These are phyloP conservation scores for Pulveroboletus sp. DNA, from an alignment of 768 basidiomycete genomes.

Conservation along the genomic window DNA sequence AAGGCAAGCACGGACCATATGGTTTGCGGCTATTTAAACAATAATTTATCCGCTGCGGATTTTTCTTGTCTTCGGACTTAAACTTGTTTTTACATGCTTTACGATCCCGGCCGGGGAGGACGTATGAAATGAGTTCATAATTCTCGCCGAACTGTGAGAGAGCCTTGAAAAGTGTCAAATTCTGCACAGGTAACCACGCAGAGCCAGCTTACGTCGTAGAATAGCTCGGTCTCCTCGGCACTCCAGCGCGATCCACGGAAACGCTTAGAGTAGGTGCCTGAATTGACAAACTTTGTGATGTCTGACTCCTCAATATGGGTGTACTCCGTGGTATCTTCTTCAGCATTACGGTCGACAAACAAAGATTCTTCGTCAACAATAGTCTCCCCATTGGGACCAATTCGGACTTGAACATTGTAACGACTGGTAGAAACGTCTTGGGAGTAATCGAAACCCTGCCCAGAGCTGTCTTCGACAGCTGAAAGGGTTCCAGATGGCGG, in stretches of 20 bases:
- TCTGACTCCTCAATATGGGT: constrained; percentile 82
- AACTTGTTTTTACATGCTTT: constrained; percentile 93
- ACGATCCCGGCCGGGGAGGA: constrained; percentile 80
- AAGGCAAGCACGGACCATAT: constrained; percentile 51
- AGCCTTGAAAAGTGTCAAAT: constrained; percentile 49
- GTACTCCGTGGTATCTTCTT: constrained; percentile 66
- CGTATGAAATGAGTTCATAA: constrained; percentile 85
- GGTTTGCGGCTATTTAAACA: constrained; percentile 73
- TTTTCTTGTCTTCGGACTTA: constrained; percentile 82
- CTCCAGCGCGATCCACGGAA: constrained; percentile 84
- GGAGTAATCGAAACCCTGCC: constrained; percentile 66
- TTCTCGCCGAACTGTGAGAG: constrained; percentile 87
- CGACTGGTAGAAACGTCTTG: constrained; percentile 62
- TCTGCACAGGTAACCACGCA: background rate
- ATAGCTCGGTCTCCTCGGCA: constrained; percentile 83
- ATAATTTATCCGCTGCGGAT: constrained; percentile 68
- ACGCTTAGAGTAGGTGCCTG: constrained; percentile 74
- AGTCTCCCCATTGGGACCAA: constrained; percentile 83
- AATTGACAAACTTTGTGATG: constrained; percentile 81
- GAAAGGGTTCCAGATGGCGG: constrained; percentile 13
- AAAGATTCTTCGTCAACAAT: constrained; percentile 84
- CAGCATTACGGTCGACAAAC: constrained; percentile 68
- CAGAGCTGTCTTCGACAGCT: constrained; percentile 40
- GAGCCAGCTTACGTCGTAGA: constrained; percentile 64
- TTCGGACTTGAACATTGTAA: constrained; percentile 81